Evolutionary conservation across 805 yeast genomes (phyloP).

Genomic region (Hanseniaspora valbyensis): DNA sequence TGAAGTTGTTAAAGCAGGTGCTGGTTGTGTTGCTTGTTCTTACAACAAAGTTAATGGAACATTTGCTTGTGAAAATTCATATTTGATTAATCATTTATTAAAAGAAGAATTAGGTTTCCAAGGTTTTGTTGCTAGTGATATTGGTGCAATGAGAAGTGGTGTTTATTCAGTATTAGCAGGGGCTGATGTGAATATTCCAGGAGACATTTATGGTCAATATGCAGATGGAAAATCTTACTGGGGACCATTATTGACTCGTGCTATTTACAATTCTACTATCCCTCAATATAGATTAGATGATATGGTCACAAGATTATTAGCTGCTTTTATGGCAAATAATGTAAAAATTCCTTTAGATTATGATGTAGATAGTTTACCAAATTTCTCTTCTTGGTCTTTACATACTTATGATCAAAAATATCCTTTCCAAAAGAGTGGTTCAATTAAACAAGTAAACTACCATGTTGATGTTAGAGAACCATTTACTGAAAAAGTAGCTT

Average conservation of each 20-base stretch:
- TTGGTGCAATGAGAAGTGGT: constrained; percentile 56
- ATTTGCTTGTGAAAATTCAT: constrained; percentile 50
- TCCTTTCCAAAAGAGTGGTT: constrained; percentile 45
- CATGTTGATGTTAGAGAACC: constrained; percentile 44
- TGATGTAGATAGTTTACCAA: constrained; percentile 37
- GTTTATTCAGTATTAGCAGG: constrained; percentile 48
- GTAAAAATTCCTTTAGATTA: constrained; percentile 30
- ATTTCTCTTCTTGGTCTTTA: constrained; percentile 48
- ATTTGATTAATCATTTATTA: constrained; percentile 42
- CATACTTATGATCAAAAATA: constrained; percentile 45
- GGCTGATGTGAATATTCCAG: constrained; percentile 58
- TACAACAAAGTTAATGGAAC: constrained; percentile 47
- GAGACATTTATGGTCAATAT: constrained; percentile 44
- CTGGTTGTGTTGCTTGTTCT: constrained; percentile 51
- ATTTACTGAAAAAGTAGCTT: constrained; percentile 39
- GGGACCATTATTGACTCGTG: constrained; percentile 47
- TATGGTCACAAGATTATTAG: constrained; percentile 50
- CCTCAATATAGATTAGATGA: constrained; percentile 46
- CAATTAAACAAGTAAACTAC: constrained; percentile 43
- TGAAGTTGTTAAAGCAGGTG: constrained; percentile 49
- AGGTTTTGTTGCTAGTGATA: constrained; percentile 56
- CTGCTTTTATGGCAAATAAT: constrained; percentile 42
- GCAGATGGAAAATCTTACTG: constrained; percentile 42
- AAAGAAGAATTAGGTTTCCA: constrained; percentile 56
- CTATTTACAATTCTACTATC: constrained; percentile 45